phyloP scores from a whole-genome alignment of 2,329 filamentous ascomycete species.

The Aspergillus sp. region DNA sequence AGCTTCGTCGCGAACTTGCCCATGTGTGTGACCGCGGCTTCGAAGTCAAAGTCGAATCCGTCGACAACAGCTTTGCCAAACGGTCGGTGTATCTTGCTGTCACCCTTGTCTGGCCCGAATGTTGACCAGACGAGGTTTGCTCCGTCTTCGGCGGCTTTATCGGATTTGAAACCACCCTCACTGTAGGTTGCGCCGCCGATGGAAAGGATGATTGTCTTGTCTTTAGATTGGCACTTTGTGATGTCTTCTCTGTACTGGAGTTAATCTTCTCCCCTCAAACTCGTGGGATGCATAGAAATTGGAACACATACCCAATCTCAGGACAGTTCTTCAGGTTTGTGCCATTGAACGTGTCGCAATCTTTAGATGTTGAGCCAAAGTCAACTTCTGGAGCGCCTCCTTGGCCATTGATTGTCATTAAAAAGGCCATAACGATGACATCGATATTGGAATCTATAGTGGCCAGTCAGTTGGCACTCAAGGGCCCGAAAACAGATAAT shows the following conservation, averaged over 20 bases:
- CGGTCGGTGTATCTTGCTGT: conserved; percentile 56
- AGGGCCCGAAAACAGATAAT: neutral
- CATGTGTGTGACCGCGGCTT: conserved; percentile 61
- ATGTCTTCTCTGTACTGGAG: conserved; percentile 44
- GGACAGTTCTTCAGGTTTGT: conserved; percentile 62
- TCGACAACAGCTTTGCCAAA: conserved; percentile 67
- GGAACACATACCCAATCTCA: conserved; percentile 56
- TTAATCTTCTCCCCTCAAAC: neutral
- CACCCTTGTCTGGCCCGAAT: conserved; percentile 55
- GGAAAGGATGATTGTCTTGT: conserved; percentile 72
- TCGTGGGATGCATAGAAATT: neutral
- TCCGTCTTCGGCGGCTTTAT: conserved; percentile 52
- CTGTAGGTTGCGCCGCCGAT: conserved; percentile 70
- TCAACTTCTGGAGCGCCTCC: conserved; percentile 56
- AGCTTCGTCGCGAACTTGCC: conserved; percentile 60
- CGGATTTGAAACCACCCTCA: conserved; percentile 64
- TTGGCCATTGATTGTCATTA: conserved; percentile 56
- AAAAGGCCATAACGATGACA: conserved; percentile 62
- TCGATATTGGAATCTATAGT: conserved; percentile 29
- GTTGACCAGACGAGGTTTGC: conserved; percentile 68
- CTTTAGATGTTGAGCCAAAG: conserved; percentile 64
- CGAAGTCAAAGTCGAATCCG: conserved; percentile 77
- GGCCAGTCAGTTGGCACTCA: neutral
- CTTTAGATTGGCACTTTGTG: conserved; percentile 60
- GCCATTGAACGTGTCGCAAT: conserved; percentile 60